These are phyloP conservation scores for Saturnispora besseyi DNA, from an alignment of 805 yeast species.

Conservation along the genomic window DNA sequence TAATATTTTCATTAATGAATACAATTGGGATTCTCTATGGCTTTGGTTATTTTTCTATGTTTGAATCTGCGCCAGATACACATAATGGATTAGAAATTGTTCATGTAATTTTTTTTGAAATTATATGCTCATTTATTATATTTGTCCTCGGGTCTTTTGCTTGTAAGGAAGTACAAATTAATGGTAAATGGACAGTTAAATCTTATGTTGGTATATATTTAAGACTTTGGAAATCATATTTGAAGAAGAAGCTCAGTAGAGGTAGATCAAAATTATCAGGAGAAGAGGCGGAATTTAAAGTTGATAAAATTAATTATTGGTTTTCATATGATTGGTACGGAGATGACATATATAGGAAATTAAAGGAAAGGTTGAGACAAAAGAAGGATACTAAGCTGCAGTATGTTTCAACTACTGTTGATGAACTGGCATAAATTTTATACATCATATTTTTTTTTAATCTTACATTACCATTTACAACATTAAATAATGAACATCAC, in stretches of 20 bases:
- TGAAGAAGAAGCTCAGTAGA: neutral
- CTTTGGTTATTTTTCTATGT: neutral
- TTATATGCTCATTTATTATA: slow-evolving; percentile 5
- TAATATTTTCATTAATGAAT: neutral
- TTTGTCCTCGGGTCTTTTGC: slow-evolving; percentile 10
- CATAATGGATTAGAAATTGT: neutral
- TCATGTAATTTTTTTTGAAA: neutral
- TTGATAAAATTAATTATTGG: slow-evolving; percentile 4
- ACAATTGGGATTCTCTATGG: neutral
- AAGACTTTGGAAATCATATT: neutral
- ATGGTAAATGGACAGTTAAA: slow-evolving; percentile 8
- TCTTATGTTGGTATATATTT: slow-evolving; percentile 11
- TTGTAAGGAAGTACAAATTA: slow-evolving; percentile 12
- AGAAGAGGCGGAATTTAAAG: neutral
- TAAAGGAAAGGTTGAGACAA: neutral
- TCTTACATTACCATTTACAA: too few relatives aligned
- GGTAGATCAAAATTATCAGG: neutral
- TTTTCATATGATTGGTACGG: slow-evolving; percentile 17
- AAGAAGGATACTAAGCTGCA: neutral
- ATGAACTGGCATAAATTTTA: neutral
- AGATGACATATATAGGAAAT: slow-evolving; percentile 12
- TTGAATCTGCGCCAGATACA: neutral
- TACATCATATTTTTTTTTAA: too few relatives aligned
- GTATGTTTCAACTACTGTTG: neutral
- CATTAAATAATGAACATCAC: too few relatives aligned